Conservation (phyloP, 352 stramenopile species). For the Phytophthora fragariaefolia region DNA sequence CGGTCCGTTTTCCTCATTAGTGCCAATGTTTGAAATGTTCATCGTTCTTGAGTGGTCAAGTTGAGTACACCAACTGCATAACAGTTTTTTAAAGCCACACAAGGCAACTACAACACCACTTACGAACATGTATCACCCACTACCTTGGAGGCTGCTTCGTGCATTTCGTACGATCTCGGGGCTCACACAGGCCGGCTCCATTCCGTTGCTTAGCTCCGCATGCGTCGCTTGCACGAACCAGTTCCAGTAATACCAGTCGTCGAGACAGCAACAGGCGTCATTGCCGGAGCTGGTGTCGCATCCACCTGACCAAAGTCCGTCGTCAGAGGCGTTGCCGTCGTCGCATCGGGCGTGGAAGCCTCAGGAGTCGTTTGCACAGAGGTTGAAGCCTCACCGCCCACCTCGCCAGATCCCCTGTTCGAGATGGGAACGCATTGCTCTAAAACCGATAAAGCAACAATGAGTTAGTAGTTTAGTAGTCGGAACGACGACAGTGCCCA, state of each 20-base stretch:
- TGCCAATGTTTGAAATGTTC: too few species aligned
- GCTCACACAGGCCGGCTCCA: not conserved
- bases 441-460: conserved; percentile 5
- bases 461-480: not conserved
- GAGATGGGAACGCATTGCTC: conserved; percentile 43
- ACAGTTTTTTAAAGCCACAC: not conserved
- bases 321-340: conserved; percentile 1
- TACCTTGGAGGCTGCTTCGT: not conserved
- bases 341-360: conserved; percentile 7
- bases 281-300: conserved; percentile 7
- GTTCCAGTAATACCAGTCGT: conserved; percentile 1
- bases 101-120: not conserved
- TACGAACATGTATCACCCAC: not conserved
- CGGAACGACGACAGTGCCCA: not conserved
- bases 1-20: too few species aligned
- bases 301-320: conserved; percentile 19
- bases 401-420: conserved; percentile 24
- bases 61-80: not conserved
- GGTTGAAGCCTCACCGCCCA: conserved; percentile 16
- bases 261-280: not conserved
- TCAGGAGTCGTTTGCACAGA: conserved; percentile 7
- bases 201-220: conserved; percentile 15
- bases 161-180: not conserved
- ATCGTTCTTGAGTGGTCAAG: too few species aligned
- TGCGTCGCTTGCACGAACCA: conserved; percentile 23